These are phyloP conservation scores for Auriculariales sp. DNA, from an alignment of 768 basidiomycete species.

Conservation along the genomic window DNA sequence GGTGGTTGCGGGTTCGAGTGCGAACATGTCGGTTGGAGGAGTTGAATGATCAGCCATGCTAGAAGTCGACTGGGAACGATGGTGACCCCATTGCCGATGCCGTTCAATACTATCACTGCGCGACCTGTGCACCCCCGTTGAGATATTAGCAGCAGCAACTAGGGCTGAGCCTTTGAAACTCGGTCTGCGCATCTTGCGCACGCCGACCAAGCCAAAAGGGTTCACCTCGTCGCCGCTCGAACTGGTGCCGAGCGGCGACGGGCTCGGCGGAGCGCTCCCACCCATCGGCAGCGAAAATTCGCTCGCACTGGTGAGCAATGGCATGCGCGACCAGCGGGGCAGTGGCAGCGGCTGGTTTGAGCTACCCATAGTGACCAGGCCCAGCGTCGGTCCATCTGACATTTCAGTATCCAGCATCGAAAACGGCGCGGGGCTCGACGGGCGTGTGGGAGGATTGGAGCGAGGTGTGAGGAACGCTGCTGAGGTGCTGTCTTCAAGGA, in stretches of 20 bases:
- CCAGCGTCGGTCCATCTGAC: neutral
- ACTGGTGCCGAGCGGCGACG: neutral
- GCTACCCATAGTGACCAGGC: neutral
- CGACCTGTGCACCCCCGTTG: no score
- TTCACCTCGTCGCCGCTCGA: neutral
- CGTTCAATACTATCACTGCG: neutral
- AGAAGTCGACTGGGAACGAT: neutral
- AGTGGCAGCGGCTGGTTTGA: neutral
- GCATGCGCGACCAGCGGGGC: no score
- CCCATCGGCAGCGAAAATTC: neutral
- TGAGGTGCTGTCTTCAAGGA: no score
- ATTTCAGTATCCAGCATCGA: neutral
- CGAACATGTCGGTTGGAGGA: neutral
- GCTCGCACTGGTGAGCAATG: neutral
- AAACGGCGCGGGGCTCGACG: slow-evolving; percentile 1
- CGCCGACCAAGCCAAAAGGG: neutral
- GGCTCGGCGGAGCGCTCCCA: neutral
- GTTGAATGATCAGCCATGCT: neutral
- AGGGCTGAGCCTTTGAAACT: neutral
- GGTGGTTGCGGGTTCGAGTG: neutral
- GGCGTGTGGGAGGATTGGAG: neutral
- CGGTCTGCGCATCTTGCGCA: neutral
- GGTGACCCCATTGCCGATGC: neutral
- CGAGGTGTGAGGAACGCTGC: no score
- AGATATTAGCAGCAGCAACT: no score